phyloP scores from a whole-genome alignment of 108 stramenopile genomes.

The Conticribra weissflogii region DNA sequence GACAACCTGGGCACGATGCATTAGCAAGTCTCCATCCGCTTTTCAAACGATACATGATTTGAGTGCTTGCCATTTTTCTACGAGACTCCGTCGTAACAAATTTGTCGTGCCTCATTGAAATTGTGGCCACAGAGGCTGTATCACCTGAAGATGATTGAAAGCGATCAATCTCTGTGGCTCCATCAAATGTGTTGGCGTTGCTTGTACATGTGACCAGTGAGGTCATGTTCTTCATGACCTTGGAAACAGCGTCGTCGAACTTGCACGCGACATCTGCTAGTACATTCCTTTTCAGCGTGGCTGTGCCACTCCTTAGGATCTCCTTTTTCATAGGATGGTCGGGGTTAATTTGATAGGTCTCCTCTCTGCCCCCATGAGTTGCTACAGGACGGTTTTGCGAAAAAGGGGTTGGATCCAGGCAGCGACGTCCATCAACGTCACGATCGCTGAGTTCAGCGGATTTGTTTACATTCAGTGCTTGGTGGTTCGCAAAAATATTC shows the following conservation, averaged over 20 bases:
- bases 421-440: too few species aligned
- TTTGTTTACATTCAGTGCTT: too few species aligned
- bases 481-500: too few species aligned
- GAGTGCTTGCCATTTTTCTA: constrained; percentile 6
- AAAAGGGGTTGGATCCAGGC: too few species aligned
- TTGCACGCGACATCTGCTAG: constrained; percentile 14
- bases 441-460: too few species aligned
- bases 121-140: too few species aligned
- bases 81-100: constrained; percentile 6
- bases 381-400: too few species aligned
- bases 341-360: too few species aligned
- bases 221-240: constrained; percentile 3
- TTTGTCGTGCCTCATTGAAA: constrained; percentile 2
- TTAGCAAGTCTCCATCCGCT: constrained; percentile 18
- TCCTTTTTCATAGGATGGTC: too few species aligned
- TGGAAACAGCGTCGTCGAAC: constrained; percentile 32
- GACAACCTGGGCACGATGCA: constrained; percentile 8
- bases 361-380: background rate
- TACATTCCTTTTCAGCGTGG: constrained; percentile 4
- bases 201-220: constrained; percentile 9
- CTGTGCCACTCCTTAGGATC: background rate
- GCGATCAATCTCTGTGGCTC: background rate
- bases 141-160: too few species aligned
- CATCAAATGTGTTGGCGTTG: background rate
- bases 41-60: constrained; percentile 17